Base-by-base conservation (phyloP, 1,284 basidiomycete species). In the Heliocybe sulcata region DNA sequence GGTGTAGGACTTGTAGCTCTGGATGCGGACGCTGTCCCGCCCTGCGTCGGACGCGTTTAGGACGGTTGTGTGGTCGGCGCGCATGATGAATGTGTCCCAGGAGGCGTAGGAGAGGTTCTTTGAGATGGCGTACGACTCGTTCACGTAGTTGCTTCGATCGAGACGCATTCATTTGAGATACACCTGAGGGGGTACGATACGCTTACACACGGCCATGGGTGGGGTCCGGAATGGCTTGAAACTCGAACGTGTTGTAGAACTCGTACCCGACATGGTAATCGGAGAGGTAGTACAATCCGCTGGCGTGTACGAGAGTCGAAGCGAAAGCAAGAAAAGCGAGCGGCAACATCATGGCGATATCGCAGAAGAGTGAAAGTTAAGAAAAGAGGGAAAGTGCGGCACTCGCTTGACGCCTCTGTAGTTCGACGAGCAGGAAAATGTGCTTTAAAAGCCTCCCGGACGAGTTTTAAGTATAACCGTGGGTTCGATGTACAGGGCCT, bases 151-250 rank as follows among this genome's bases (percentile, higher is more conserved):
- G 10, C 71, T 72, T 33, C 51, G 22, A 9, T 16, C 38, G 60
- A 2, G 58, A 22, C 20, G 55, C 54, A 42, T 31, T 3, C 57
- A 35, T 20, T 38, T 10, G 14, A 19, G 25, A 42, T 12, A 23
- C 12, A 14, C 14, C 45, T 20, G 31, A 6, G 19, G 12, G 10
- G 22, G 23, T 14, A n/a, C 22, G 23, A 49, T 42, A 20, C 3
- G 52, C 67, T 35, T 57, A 73, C 63, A 71, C 70, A 48, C 68
- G 62, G 6, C 72, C 70, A 38, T 68, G 60, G 12, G 72, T 73
- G 3, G 72, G 70, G 54, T 73, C 72, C 8, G 64, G 19, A 12
- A 63, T 63, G 12, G 54, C 55, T 56, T 67, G 58, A 57, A 69
- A 68, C 14, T 48, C 19, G 53, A 72, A 72, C 31, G 62, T 59